Conservation (phyloP, 1,284 basidiomycete genomes). For the Afroboletus lepidellus region DNA sequence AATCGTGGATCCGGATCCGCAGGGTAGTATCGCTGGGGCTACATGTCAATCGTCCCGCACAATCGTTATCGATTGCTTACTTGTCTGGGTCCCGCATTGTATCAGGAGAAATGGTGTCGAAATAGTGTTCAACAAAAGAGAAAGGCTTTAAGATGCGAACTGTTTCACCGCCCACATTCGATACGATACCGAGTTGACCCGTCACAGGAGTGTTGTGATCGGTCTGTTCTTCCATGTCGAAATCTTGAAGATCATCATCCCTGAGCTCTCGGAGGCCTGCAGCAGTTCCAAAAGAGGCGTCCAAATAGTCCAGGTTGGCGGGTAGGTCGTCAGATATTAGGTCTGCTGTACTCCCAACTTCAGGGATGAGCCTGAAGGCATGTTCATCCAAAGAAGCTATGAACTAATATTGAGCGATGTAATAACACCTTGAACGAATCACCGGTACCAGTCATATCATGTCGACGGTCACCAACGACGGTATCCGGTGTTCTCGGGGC, state of each 20-base stretch:
- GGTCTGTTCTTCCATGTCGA: conserved; percentile 46
- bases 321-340: conserved; percentile 92
- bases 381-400: conserved; percentile 81
- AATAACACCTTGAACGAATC: background rate
- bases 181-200: conserved; percentile 49
- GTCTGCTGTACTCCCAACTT: conserved; percentile 77
- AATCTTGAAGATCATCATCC: conserved; percentile 71
- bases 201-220: conserved; percentile 21
- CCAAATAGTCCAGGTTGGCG: conserved; percentile 84
- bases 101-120: conserved; percentile 64
- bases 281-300: conserved; percentile 75
- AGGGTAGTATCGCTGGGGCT: conserved; percentile 51
- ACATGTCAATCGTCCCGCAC: conserved; percentile 11
- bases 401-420: conserved; percentile 7
- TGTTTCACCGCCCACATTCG: conserved; percentile 78
- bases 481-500: conserved; percentile 10
- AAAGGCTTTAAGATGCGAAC: conserved; percentile 74
- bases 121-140: conserved; percentile 68
- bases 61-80: conserved; percentile 38
- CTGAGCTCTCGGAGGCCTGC: conserved; percentile 71
- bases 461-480: conserved; percentile 7
- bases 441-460: conserved; percentile 35
- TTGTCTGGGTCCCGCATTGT: conserved; percentile 41
- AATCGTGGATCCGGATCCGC: conserved; percentile 58
- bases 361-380: conserved; percentile 74